A percentile compares a stretch with the other conserved stretches of the same genome.
Conservation (phyloP, 1,139 yeast genomes). For the Yamadazyma dushanensis region DNA sequence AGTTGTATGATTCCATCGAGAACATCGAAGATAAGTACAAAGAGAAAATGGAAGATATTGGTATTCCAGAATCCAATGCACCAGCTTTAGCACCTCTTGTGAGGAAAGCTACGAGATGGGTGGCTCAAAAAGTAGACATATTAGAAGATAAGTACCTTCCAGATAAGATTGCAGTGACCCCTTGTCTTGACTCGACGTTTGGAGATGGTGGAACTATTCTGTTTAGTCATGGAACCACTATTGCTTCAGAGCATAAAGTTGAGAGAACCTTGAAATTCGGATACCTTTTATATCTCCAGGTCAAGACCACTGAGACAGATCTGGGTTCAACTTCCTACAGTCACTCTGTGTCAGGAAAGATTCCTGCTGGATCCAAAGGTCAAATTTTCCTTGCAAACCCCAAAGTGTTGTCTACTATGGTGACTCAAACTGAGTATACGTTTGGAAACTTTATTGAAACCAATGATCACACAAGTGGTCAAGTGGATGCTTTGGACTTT, state of each 20-base stretch:
- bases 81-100: slow-evolving; percentile 1
- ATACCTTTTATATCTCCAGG: slow-evolving; percentile 7
- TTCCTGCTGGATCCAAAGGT: slow-evolving; percentile 14
- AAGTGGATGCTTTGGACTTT: slow-evolving; percentile 9
- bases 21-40: slow-evolving; percentile 4
- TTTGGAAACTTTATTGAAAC: slow-evolving; percentile 6
- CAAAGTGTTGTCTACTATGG: slow-evolving; percentile 8
- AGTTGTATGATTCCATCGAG: slow-evolving; percentile 1
- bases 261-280: slow-evolving; percentile 8
- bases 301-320: slow-evolving; percentile 5
- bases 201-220: slow-evolving; percentile 17
- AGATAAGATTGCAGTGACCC: slow-evolving; percentile 14
- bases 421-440: slow-evolving; percentile 9
- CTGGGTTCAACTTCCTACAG: slow-evolving; percentile 3
- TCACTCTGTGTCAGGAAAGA: slow-evolving; percentile 10
- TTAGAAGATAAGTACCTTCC: slow-evolving; percentile 6
- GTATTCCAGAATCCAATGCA: slow-evolving; percentile 1
- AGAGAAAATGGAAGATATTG: background rate
- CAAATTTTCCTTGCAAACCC: slow-evolving; percentile 15
- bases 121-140: slow-evolving; percentile 10
- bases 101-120: slow-evolving; percentile 7
- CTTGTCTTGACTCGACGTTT: slow-evolving; percentile 15
- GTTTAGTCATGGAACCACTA: slow-evolving; percentile 11
- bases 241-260: slow-evolving; percentile 5
- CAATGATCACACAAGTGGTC: slow-evolving; percentile 1